A percentile compares a stretch with the other conserved stretches of the same genome.
These are phyloP conservation scores for Platanus orientalis DNA, from an alignment of 164 flowering plant species.

Conservation along the genomic window DNA sequence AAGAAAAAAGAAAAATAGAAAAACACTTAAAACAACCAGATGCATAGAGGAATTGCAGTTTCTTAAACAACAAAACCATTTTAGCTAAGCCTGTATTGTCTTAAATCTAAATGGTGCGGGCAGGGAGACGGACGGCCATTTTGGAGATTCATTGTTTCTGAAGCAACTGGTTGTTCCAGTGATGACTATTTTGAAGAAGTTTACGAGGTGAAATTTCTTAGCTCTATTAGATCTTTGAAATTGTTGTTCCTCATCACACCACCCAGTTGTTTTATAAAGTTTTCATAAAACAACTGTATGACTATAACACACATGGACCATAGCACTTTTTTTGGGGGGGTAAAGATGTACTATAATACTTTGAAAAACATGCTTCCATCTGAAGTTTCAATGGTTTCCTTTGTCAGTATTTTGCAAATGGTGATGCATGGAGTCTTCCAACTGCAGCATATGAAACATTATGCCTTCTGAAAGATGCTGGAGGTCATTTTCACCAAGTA, in stretches of 20 bases:
- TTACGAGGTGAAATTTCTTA: slow-evolving; percentile 57
- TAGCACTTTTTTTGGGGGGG: no score
- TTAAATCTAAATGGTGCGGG: neutral
- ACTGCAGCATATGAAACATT: slow-evolving; percentile 63
- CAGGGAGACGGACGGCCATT: slow-evolving; percentile 96
- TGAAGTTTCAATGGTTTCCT: slow-evolving; percentile 16
- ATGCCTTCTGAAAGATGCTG: slow-evolving; percentile 56
- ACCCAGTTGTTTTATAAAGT: no score
- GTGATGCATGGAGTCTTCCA: slow-evolving; percentile 87
- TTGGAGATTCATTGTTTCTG: slow-evolving; percentile 90
- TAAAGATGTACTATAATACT: neutral
- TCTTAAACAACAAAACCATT: no score
- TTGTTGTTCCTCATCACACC: slow-evolving; percentile 1
- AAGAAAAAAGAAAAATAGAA: no score
- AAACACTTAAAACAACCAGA: no score
- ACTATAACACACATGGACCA: no score
- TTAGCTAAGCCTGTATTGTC: no score
- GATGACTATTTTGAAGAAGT: slow-evolving; percentile 90
- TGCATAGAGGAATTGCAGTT: no score
- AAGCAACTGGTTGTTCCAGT: slow-evolving; percentile 78
- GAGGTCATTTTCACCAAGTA: slow-evolving; percentile 55
- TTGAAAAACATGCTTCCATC: slow-evolving; percentile 5
- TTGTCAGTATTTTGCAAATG: slow-evolving; percentile 74
- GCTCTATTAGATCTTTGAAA: neutral
- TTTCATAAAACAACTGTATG: no score